Conservation (phyloP, 31 red algal genomes). For the Asparagopsis taxiformis region DNA sequence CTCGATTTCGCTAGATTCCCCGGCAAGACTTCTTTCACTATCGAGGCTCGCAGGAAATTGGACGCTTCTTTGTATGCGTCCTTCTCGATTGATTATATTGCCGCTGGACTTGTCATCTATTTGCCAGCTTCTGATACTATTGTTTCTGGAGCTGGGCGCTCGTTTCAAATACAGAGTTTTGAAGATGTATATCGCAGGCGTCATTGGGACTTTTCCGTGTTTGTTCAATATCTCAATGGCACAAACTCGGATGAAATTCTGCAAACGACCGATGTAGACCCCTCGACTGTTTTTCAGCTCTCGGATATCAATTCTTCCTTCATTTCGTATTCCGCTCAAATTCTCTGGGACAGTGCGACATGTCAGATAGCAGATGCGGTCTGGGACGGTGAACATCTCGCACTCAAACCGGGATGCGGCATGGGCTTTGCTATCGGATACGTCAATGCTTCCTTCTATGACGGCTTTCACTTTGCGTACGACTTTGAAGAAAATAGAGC, state of each 20-base stretch:
- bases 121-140: conserved; percentile 14
- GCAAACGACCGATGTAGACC: neutral
- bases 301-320: conserved; percentile 11
- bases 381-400: conserved; percentile 21
- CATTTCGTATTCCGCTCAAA: conserved; percentile 18
- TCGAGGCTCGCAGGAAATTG: conserved; percentile 29
- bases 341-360: conserved; percentile 38
- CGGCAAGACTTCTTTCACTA: conserved; percentile 15
- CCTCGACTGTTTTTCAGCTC: conserved; percentile 8
- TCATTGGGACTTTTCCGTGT: conserved; percentile 35
- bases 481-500: conserved; percentile 52
- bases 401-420: conserved; percentile 54
- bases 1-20: conserved; percentile 64
- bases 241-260: conserved; percentile 30
- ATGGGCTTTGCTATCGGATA: conserved; percentile 47
- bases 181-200: conserved; percentile 20
- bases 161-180: conserved; percentile 41
- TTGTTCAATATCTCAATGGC: conserved; percentile 71
- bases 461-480: conserved; percentile 50
- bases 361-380: conserved; percentile 25
- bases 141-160: conserved; percentile 36
- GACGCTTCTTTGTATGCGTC: conserved; percentile 45
- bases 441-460: conserved; percentile 15
- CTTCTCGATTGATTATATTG: conserved; percentile 37
- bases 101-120: conserved; percentile 59